Evolutionary conservation across 345 rosid genomes (phyloP), one percentile per base, ranked within the genome.

Genomic region (Rhodomyrtus tomentosa): DNA sequence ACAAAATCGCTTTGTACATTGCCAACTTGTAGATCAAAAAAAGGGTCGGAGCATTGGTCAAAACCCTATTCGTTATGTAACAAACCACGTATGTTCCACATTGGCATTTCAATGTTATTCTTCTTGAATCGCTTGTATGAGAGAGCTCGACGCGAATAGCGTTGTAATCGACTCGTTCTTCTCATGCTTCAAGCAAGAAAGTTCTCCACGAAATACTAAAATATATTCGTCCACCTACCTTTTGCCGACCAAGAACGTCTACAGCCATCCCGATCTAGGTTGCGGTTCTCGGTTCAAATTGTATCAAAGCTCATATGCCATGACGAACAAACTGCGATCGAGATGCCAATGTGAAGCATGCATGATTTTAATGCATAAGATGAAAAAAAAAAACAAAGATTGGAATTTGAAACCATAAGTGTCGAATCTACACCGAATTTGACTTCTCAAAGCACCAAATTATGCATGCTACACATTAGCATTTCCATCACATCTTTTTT

Each of bases 271-370:
- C 1, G 3, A 62, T 62, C 0, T 62, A 0, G 12, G 42, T 62
- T 20, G 1, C 0, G 4, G 0, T 32, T 21, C 55, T 62, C 0
- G 0, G 7, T 32, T 62, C 38, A 5, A 62, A 20, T 59, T 59
- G 40, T 10, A 59, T 29, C 1, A 59, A 15, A 9, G 1, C n/a
- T 59, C 40, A 59, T 59, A 15, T 59, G 5, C 73, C 2, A 0
- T 59, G 21, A 6, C 21, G 0, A 59, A 29, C 40, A 59, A 59
- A 0, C 0, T 15, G 5, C 36, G 40, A 59, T 0, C 11, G 73
- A 59, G 40, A 29, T 13, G 73, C 40, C 32, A 59, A 59, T 2
- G 21, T 29, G 73, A 59, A 59, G 73, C 20, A 15, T 15, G 73
- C 73, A 59, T 59, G 73, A 59, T 29, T 59, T 59, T 36, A 59